Percentiles rank a stretch among this genome's conserved stretches.
Conservation (phyloP, 148 eudicot species). For the Heliosperma pusillum region DNA sequence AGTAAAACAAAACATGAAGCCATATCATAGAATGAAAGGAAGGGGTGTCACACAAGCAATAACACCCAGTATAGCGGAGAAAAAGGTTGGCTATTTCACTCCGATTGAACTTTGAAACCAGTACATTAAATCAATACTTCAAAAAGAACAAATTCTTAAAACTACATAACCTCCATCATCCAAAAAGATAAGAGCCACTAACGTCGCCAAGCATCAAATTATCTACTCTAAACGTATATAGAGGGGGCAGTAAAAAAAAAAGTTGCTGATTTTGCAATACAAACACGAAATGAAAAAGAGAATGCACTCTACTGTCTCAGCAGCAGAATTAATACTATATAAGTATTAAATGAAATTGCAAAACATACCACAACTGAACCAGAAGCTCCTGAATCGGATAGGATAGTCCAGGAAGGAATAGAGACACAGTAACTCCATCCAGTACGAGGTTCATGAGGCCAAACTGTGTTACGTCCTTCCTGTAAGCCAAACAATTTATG, state of each 20-base stretch:
- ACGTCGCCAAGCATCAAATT: not conserved
- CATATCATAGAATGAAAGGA: not conserved
- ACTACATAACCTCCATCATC: not conserved
- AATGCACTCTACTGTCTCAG: not conserved
- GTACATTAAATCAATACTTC: not conserved
- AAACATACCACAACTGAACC: slow-evolving; percentile 71
- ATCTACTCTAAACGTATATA: not conserved
- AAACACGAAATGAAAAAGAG: not conserved
- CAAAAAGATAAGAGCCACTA: not conserved
- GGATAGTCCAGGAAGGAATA: slow-evolving; percentile 82
- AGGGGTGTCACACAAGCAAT: not conserved
- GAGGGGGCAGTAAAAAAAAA: too few relatives aligned
- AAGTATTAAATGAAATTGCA: slow-evolving; percentile 5
- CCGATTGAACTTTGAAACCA: not conserved
- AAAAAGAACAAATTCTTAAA: not conserved
- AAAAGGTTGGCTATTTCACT: slow-evolving; percentile 3
- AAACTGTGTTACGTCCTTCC: slow-evolving; percentile 76
- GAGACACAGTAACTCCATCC: slow-evolving; percentile 99
- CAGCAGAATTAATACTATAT: not conserved
- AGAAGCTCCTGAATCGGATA: slow-evolving; percentile 57
- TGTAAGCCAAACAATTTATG: slow-evolving; percentile 23
- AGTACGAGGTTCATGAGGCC: slow-evolving; percentile 83
- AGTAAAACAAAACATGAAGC: not conserved
- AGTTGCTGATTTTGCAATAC: too few relatives aligned
- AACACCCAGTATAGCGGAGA: not conserved